Percentiles rank a stretch among this genome's conserved stretches.
Conservation (phyloP, 2,329 filamentous ascomycete genomes). For the Anthostomella pinea region DNA sequence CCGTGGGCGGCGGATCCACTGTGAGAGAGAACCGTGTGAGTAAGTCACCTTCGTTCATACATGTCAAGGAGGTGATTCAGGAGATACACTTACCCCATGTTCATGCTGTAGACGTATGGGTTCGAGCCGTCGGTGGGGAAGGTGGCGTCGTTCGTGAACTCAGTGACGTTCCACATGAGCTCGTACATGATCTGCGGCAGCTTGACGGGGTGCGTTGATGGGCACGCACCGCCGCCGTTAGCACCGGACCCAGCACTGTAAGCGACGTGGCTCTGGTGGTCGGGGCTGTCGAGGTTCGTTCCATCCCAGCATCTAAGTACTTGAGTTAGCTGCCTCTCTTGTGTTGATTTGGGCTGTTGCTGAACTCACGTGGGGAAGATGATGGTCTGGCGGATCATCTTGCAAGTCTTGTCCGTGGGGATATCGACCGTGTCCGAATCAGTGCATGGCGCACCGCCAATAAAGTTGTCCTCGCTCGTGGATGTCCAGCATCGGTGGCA, state of each 20-base stretch:
- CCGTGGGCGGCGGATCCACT: constrained; percentile 48
- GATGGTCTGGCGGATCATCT: constrained; percentile 53
- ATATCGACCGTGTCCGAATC: constrained; percentile 50
- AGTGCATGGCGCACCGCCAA: constrained; percentile 48
- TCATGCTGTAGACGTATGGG: constrained; percentile 44
- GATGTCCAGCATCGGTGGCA: constrained; percentile 48
- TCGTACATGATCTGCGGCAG: constrained; percentile 49
- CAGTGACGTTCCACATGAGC: constrained; percentile 44
- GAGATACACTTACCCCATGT: constrained; percentile 34
- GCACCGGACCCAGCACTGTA: constrained; percentile 45
- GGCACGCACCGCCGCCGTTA: constrained; percentile 45
- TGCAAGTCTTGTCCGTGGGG: constrained; percentile 42
- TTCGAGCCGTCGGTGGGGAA: constrained; percentile 43
- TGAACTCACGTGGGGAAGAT: constrained; percentile 43
- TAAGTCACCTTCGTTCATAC: too few relatives aligned
- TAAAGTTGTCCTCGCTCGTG: constrained; percentile 43
- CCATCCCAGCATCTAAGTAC: constrained; percentile 47
- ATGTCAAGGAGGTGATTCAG: too few relatives aligned
- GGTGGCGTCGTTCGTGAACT: constrained; percentile 40
- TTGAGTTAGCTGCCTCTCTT: constrained; percentile 4
- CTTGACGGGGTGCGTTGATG: constrained; percentile 43
- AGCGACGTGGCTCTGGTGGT: constrained; percentile 46
- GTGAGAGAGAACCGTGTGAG: too few relatives aligned
- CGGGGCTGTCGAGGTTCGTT: constrained; percentile 45
- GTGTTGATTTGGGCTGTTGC: too few relatives aligned